Percentiles rank a stretch among this genome's conserved stretches.
These are phyloP conservation scores for Coemansia sp. DNA, from an alignment of 192 early-diverging fungal genomes.

Conservation along the genomic window DNA sequence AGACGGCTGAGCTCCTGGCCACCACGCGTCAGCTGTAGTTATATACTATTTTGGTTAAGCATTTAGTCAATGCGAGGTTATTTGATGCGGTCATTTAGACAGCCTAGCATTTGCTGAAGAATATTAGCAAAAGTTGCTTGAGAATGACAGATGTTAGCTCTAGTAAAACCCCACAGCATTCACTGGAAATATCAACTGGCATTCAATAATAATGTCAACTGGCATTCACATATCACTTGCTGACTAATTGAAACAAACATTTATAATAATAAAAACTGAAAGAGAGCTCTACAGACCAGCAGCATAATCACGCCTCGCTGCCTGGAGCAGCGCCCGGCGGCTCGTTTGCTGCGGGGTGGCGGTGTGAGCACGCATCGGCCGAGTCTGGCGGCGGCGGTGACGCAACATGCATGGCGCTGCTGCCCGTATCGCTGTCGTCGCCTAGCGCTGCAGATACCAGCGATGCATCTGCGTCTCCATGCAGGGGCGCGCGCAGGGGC, in stretches of 20 bases:
- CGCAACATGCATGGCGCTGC: constrained; percentile 19
- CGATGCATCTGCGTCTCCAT: constrained; percentile 31
- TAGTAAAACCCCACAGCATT: too few species aligned
- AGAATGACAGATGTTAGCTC: too few species aligned
- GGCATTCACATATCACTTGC: background rate
- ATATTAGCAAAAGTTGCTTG: too few species aligned
- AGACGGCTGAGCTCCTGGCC: constrained; percentile 20
- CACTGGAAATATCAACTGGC: too few species aligned
- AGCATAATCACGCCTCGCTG: constrained; percentile 13
- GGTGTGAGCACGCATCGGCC: constrained; percentile 8
- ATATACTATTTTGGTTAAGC: background rate
- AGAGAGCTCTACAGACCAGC: background rate
- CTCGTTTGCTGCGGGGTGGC: background rate
- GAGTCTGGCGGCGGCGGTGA: constrained; percentile 23
- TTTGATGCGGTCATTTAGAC: too few species aligned
- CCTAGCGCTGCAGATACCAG: constrained; percentile 21
- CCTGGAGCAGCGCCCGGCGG: constrained; percentile 14
- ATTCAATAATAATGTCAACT: too few species aligned
- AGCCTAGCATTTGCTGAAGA: too few species aligned
- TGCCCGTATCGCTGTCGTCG: constrained; percentile 3
- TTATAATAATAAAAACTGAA: background rate
- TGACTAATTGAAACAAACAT: background rate
- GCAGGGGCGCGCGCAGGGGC: background rate
- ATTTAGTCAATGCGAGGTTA: too few species aligned
- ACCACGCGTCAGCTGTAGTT: constrained; percentile 13